Evolutionary conservation across 2,329 filamentous ascomycete genomes (phyloP).

Genomic region (Purpureocillium takamizusanense): DNA sequence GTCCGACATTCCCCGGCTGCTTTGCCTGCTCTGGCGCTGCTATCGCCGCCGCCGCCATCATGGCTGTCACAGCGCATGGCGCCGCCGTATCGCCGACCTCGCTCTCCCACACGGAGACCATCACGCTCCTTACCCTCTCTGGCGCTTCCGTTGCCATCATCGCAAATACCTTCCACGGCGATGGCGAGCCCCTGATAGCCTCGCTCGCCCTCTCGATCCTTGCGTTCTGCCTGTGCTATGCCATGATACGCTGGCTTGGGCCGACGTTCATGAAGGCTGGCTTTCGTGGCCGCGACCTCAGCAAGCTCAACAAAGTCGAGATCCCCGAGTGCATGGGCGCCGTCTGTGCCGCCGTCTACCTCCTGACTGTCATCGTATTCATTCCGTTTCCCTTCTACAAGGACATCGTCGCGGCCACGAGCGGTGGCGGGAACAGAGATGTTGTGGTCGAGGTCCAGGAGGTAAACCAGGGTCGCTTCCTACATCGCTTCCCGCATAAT

Average conservation of each 20-base stretch:
- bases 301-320: slow-evolving; percentile 59
- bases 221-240: slow-evolving; percentile 73
- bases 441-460: slow-evolving; percentile 65
- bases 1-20: too few species aligned
- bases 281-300: slow-evolving; percentile 82
- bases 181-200: slow-evolving; percentile 82
- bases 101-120: slow-evolving; percentile 44
- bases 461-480: slow-evolving; percentile 71
- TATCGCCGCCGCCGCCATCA: slow-evolving; percentile 10
- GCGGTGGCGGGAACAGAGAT: slow-evolving; percentile 85
- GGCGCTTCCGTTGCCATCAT: slow-evolving; percentile 65
- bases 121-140: slow-evolving; percentile 52
- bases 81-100: slow-evolving; percentile 17
- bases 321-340: slow-evolving; percentile 96
- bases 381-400: slow-evolving; percentile 98
- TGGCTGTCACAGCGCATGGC: slow-evolving; percentile 16
- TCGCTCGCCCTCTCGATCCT: slow-evolving; percentile 80
- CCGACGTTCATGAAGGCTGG: slow-evolving; percentile 81
- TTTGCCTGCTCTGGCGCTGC: too few species aligned
- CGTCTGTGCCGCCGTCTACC: slow-evolving; percentile 84
- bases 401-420: slow-evolving; percentile 91
- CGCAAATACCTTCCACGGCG: slow-evolving; percentile 69
- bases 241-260: slow-evolving; percentile 88
- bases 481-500: slow-evolving; percentile 89
- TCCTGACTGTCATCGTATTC: slow-evolving; percentile 81